A percentile compares a stretch with the other conserved stretches of the same genome.
Conservation (phyloP, 2,329 filamentous ascomycete genomes). For the Leptographium galeiforme region DNA sequence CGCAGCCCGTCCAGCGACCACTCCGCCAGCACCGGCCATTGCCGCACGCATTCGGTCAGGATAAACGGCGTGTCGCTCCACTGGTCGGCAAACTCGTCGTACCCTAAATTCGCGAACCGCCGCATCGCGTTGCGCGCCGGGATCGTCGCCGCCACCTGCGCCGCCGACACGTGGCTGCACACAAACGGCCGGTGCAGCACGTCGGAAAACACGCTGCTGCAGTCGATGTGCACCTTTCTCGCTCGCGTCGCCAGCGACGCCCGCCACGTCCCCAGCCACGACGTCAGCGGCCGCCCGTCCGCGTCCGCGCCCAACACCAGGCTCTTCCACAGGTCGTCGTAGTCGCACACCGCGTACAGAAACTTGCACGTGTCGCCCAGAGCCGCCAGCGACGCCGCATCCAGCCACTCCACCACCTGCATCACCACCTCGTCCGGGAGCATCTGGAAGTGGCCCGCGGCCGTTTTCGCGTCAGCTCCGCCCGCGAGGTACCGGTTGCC, state of each 20-base stretch:
- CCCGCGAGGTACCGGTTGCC: constrained; percentile 68
- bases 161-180: constrained; percentile 63
- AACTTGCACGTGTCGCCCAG: constrained; percentile 73
- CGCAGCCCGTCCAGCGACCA: constrained; percentile 64
- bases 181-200: constrained; percentile 80
- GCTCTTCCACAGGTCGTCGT: constrained; percentile 81
- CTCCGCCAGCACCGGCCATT: constrained; percentile 63
- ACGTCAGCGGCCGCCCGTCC: constrained; percentile 36
- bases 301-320: constrained; percentile 48
- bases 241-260: constrained; percentile 47
- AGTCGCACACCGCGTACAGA: constrained; percentile 69
- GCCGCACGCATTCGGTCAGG: constrained; percentile 64
- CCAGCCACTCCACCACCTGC: constrained; percentile 62
- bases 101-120: constrained; percentile 53
- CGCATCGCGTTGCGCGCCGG: constrained; percentile 60
- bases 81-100: constrained; percentile 56
- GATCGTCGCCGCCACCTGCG: constrained; percentile 56
- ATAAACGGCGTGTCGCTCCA: constrained; percentile 82
- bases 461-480: constrained; percentile 50
- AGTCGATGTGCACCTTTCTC: constrained; percentile 43
- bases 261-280: constrained; percentile 77
- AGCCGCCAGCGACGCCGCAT: constrained; percentile 44
- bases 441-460: constrained; percentile 49
- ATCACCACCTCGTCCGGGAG: constrained; percentile 74
- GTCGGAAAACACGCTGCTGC: constrained; percentile 75